A percentile compares a stretch with the other conserved stretches of the same genome.
These are phyloP conservation scores for Erythrophleum ivorense DNA, from an alignment of 331 rosid genomes.

Conservation along the genomic window DNA sequence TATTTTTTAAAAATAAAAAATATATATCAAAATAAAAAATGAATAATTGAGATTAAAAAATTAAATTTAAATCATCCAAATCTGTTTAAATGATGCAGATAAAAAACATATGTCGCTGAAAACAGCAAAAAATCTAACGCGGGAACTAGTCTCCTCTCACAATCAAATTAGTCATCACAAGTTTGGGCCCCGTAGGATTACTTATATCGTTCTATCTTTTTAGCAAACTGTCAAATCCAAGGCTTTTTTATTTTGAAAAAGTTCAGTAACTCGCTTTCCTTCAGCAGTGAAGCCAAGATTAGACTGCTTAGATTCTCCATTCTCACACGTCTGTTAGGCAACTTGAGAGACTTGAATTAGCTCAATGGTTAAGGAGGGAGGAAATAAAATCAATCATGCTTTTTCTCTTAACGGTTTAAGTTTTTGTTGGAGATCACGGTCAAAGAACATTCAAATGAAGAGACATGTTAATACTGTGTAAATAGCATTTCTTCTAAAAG, in stretches of 20 bases:
- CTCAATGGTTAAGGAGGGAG: background rate
- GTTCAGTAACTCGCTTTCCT: background rate
- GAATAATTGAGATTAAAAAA: too few species aligned
- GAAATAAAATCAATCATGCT: background rate
- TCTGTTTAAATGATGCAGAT: too few species aligned
- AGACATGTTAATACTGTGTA: background rate
- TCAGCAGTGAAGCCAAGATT: background rate
- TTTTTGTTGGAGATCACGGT: background rate
- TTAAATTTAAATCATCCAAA: too few species aligned
- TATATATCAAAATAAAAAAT: too few species aligned
- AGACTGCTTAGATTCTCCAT: constrained; percentile 3
- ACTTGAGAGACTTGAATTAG: background rate
- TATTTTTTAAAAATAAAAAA: too few species aligned
- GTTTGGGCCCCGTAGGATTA: constrained; percentile 5
- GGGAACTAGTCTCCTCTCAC: background rate
- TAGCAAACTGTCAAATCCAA: constrained; percentile 14
- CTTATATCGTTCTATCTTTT: background rate
- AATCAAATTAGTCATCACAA: background rate
- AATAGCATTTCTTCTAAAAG: background rate
- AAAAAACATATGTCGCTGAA: too few species aligned
- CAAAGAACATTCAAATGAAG: background rate
- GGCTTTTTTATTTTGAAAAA: background rate
- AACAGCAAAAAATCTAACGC: too few species aligned
- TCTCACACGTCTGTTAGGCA: background rate
- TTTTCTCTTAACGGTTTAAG: too few species aligned